Evolutionary conservation across 108 stramenopile genomes (phyloP), one percentile per base, ranked within the genome.

Genomic region (Stephanodiscus minutulus): DNA sequence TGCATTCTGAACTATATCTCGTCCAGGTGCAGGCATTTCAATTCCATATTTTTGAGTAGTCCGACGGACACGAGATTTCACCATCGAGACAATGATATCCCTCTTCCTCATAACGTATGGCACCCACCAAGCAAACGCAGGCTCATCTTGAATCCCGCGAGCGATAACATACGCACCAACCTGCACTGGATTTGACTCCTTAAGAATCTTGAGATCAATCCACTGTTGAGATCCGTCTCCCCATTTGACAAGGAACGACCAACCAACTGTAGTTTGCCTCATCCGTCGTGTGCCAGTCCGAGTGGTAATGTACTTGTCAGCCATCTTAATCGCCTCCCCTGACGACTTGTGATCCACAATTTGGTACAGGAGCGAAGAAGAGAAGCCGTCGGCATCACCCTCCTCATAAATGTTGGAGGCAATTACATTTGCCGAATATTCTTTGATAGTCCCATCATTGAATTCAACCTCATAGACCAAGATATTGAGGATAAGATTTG

Each of bases 141-240:
- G 22, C 22, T 54, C 53, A 6, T 54, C 53, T 2, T 2, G 1
- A 4, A 54, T 54, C 5, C 20, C 20, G 3, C 57, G 24, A 33
- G 31, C 31, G 1, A 52, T 5, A 64, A 7, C 31, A 33, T 33
- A 33, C 31, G 2, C 31, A 33, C 3, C 31, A 4, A 33, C 31
- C 52, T 77, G 31, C 1, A 77, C 41, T n/a, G 76, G 76, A 36
- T 77, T 44, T 41, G 64, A 67, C 29, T 74, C 54, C 20, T 74
- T 74, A 29, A 74, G 5, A 5, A 33, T 33, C 5, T 33, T 33
- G 3, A 33, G 5, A 5, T 33, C 31, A 33, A 33, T 33, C 31
- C 31, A 33, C 5, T 33, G 31, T 4, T 5, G 31, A 4, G 31
- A 33, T 2, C 31, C 5, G 5, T 12, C 67, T 9, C 52, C 55